These are phyloP conservation scores for Effrenium voratum DNA, from an alignment of 73 alveolate genomes.

Conservation along the genomic window DNA sequence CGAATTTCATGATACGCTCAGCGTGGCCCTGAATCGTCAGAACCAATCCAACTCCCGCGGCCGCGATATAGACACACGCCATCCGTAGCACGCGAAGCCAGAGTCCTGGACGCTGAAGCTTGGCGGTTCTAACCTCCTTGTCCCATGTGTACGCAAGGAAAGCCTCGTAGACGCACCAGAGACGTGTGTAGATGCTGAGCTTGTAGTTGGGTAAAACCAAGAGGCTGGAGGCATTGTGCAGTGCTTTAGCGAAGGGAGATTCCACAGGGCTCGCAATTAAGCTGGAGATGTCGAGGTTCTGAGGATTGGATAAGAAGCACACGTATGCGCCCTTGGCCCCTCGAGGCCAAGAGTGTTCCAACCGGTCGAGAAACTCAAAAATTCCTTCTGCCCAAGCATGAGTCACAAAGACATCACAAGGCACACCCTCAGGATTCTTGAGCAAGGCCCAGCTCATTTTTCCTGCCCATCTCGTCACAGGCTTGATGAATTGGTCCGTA, in stretches of 20 bases:
- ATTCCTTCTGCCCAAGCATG: constrained; percentile 37
- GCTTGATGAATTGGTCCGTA: neutral
- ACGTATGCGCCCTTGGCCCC: neutral
- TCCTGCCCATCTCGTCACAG: neutral
- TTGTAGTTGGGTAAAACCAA: constrained; percentile 18
- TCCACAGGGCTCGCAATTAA: neutral
- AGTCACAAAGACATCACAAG: constrained; percentile 11
- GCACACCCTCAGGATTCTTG: neutral
- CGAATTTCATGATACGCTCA: neutral
- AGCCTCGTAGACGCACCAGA: constrained; percentile 28
- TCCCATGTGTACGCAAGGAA: neutral
- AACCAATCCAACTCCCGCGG: neutral
- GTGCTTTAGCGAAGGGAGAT: neutral
- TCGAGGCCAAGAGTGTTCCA: constrained; percentile 18
- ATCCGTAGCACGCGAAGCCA: neutral
- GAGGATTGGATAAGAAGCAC: constrained; percentile 34
- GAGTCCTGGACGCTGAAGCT: neutral
- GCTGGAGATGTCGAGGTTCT: neutral
- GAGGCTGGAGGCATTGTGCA: neutral
- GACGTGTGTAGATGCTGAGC: neutral
- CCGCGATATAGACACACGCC: neutral
- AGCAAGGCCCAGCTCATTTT: constrained; percentile 32
- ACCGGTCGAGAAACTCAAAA: neutral
- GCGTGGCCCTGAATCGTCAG: neutral
- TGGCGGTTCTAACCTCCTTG: neutral